These are phyloP conservation scores for Malus hybrid DNA, from an alignment of 331 rosid genomes.

Conservation along the genomic window DNA sequence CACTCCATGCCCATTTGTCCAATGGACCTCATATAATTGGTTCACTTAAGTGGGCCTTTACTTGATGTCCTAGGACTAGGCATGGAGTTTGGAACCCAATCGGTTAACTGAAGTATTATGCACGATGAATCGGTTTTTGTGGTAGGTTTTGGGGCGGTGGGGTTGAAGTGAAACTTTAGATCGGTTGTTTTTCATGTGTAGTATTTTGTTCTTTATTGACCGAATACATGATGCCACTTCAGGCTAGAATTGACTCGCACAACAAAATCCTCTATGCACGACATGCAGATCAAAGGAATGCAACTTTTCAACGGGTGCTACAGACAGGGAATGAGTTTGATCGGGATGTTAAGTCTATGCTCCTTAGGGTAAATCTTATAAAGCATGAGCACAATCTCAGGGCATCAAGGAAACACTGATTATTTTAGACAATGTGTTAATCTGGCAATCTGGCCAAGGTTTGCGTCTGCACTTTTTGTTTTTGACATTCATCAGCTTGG, in stretches of 20 bases:
- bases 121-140: background rate
- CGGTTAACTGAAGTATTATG: background rate
- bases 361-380: slow-evolving; percentile 85
- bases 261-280: slow-evolving; percentile 92
- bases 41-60: background rate
- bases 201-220: background rate
- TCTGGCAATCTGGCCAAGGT: slow-evolving; percentile 15
- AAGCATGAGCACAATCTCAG: slow-evolving; percentile 69
- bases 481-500: slow-evolving; percentile 10
- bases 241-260: slow-evolving; percentile 99
- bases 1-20: background rate
- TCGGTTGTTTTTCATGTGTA: background rate
- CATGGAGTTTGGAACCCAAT: background rate
- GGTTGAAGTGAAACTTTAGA: background rate
- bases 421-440: slow-evolving; percentile 2
- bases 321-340: slow-evolving; percentile 83
- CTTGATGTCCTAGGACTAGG: background rate
- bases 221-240: slow-evolving; percentile 22
- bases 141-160: background rate
- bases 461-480: background rate
- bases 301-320: slow-evolving; percentile 88
- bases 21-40: background rate
- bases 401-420: slow-evolving; percentile 63
- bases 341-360: slow-evolving; percentile 79
- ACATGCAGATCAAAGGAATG: slow-evolving; percentile 96